phyloP scores from a whole-genome alignment of 139 green algal genomes.

The Coccomyxa sp. region DNA sequence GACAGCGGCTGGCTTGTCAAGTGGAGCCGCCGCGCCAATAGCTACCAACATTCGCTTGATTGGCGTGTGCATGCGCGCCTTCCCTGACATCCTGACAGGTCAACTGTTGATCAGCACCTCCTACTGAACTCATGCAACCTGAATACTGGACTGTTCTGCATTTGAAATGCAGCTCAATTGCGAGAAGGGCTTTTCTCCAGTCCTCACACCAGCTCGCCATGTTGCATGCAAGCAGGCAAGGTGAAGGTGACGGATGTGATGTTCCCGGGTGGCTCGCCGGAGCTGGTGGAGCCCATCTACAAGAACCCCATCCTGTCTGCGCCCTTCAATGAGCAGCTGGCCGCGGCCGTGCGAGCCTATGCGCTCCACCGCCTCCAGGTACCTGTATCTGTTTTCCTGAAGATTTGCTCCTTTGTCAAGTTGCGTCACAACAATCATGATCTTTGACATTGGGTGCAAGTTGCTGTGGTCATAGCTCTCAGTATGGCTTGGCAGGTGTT shows the following conservation, averaged over 20 bases:
- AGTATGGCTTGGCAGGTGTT: neutral
- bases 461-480: too few relatives aligned
- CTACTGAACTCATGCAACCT: neutral
- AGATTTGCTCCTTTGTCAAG: too few relatives aligned
- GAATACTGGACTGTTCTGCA: neutral
- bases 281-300: constrained; percentile 18
- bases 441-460: too few relatives aligned
- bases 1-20: neutral
- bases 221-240: neutral
- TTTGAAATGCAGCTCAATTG: neutral
- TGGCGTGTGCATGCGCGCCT: neutral
- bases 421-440: too few relatives aligned
- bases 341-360: neutral
- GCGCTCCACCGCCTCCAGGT: neutral
- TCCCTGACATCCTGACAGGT: constrained; percentile 6
- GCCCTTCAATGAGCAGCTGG: constrained; percentile 18
- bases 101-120: neutral
- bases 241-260: constrained; percentile 14
- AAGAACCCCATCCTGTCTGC: constrained; percentile 10
- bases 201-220: neutral
- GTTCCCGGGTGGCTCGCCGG: constrained; percentile 8
- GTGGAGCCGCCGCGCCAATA: neutral
- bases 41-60: constrained; percentile 3
- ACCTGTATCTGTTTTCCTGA: neutral
- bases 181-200: neutral